phyloP scores from a whole-genome alignment of 2,329 filamentous ascomycete genomes.

The Ascochyta clinopodiicola region DNA sequence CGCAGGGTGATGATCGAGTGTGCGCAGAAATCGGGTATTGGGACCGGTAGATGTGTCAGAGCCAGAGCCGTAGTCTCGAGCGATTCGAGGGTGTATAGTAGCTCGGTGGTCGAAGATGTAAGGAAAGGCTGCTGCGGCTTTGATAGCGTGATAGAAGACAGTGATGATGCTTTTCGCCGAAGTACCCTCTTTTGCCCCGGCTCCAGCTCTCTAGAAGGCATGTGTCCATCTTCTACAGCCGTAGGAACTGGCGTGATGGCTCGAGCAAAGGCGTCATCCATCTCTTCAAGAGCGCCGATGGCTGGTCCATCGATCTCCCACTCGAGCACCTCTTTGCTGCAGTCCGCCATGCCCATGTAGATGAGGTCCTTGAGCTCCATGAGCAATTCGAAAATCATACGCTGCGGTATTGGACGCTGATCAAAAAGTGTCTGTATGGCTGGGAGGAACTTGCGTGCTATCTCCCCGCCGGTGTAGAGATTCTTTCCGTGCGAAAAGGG shows the following conservation, averaged over 20 bases:
- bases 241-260: constrained; percentile 27
- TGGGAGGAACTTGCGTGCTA: constrained; percentile 41
- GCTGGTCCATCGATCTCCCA: constrained; percentile 36
- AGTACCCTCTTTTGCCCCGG: constrained; percentile 21
- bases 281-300: constrained; percentile 36
- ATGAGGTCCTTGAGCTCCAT: constrained; percentile 45
- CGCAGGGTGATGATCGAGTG: constrained; percentile 41
- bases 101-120: constrained; percentile 27
- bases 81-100: constrained; percentile 42
- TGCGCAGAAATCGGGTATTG: constrained; percentile 40
- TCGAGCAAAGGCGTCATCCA: constrained; percentile 37
- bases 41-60: constrained; percentile 31
- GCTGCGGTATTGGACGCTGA: constrained; percentile 38
- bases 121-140: constrained; percentile 28
- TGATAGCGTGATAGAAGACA: constrained; percentile 9
- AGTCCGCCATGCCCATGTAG: constrained; percentile 35
- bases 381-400: constrained; percentile 45
- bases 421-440: constrained; percentile 42
- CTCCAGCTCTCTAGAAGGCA: constrained; percentile 1
- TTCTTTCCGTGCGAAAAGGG: constrained; percentile 43
- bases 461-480: constrained; percentile 42
- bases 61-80: constrained; percentile 42
- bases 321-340: constrained; percentile 36
- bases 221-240: neutral
- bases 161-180: constrained; percentile 30